phyloP scores from a whole-genome alignment of 106 monocot genomes.

The Agapanthus africanus region DNA sequence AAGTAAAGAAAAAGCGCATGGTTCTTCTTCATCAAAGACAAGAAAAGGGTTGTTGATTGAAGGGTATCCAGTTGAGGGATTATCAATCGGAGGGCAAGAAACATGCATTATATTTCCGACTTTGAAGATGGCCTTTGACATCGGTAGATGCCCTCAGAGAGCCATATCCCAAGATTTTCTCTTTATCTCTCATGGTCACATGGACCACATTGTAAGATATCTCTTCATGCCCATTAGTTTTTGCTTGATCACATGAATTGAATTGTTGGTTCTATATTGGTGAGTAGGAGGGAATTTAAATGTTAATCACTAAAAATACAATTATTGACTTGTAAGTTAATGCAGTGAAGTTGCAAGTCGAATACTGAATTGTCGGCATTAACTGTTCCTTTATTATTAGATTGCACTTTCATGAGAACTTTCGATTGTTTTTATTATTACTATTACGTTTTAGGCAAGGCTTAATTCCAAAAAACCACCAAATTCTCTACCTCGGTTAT shows the following conservation, averaged over 20 bases:
- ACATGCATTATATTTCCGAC: constrained; percentile 90
- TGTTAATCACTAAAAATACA: too few species aligned
- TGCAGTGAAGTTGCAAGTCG: background rate
- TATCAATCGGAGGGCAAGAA: constrained; percentile 91
- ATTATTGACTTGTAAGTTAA: background rate
- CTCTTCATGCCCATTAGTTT: too few species aligned
- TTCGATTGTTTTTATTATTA: too few species aligned
- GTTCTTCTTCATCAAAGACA: constrained; percentile 11
- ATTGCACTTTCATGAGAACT: too few species aligned
- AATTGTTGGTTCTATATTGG: too few species aligned
- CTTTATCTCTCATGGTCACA: constrained; percentile 91
- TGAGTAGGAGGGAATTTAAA: too few species aligned
- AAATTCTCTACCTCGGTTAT: too few species aligned
- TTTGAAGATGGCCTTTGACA: constrained; percentile 82
- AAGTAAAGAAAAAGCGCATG: background rate
- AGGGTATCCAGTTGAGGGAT: constrained; percentile 81
- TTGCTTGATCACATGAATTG: too few species aligned
- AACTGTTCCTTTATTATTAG: too few species aligned
- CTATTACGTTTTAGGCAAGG: too few species aligned
- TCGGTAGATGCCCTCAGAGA: constrained; percentile 86
- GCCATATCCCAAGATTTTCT: constrained; percentile 90
- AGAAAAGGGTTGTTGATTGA: constrained; percentile 40
- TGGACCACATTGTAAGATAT: constrained; percentile 95
- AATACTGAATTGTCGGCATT: background rate
- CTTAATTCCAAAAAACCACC: too few species aligned